Evolutionary conservation across 2,329 filamentous ascomycete genomes (phyloP), one percentile per base, ranked within the genome.

Genomic region (Sporothrix protearum): DNA sequence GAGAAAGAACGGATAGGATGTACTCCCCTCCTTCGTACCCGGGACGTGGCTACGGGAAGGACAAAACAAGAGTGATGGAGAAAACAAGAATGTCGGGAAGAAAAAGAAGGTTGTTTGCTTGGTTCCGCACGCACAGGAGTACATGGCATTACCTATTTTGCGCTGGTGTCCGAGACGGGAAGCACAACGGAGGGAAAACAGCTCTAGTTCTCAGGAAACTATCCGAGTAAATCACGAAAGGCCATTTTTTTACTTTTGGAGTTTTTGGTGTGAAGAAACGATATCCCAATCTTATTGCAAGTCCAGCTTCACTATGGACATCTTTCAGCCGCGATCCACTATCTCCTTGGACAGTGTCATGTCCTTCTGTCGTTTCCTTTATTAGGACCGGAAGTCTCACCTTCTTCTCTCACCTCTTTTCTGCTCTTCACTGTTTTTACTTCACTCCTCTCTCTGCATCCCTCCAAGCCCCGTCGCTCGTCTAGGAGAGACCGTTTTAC

Each of bases 51-150:
- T 36, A 19, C 42, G 42, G 68, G 25, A 49, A 53, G 30, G 22
- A 28, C 51, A 68, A 55, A 6, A 51, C 12, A 28, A 64, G 57
- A 30, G 39, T 47, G 47, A 51, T 12, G 42, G 30, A 12, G 57
- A 69, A 22, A n/a, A 28, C 10, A 14, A 10, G 45, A 47, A 59
- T 6, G 36, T 8, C 36, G 16, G 39, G 25, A 39, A 36, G 25
- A 22, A 51, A 68, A 69, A 69, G 25, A 59, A 69, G 36, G 49
- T 55, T 55, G 67, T 69, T 69, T 69, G 67, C 67, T 68, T 68
- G 45, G 64, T 55, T 68, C 49, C 66, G 66, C 33, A 51, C 10
- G 47, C n/a, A 39, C 66, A 55, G 49, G 49, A 28, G 22, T 28
- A 42, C 59, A 25, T 45, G 12, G 22, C n/a, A 45, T 64, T 45